Conservation (phyloP, 768 basidiomycete species). For the Termitomyces sp. region DNA sequence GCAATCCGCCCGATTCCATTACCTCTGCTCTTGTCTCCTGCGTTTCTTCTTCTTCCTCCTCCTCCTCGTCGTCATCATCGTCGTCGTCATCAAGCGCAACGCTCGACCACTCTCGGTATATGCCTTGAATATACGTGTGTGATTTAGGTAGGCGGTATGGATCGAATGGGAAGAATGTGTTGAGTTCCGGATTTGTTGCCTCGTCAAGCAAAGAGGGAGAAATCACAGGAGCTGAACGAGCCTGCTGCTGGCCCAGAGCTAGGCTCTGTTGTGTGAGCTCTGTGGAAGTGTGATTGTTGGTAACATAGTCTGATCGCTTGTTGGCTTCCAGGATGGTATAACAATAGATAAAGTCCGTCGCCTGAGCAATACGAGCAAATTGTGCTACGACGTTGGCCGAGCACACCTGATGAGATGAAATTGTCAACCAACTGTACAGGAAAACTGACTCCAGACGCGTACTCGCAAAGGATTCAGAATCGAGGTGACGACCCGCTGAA, state of each 20-base stretch:
- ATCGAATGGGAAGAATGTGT: slow-evolving; percentile 97
- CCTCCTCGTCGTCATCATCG: slow-evolving; percentile 55
- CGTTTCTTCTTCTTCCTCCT: slow-evolving; percentile 37
- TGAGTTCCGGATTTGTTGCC: slow-evolving; percentile 62
- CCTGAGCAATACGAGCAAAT: slow-evolving; percentile 90
- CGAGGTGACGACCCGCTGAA: slow-evolving; percentile 78
- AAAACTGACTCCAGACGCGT: slow-evolving; percentile 15
- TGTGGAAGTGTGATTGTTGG: slow-evolving; percentile 18
- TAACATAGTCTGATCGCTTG: slow-evolving; percentile 54
- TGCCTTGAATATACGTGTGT: slow-evolving; percentile 65
- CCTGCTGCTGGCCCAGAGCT: slow-evolving; percentile 1
- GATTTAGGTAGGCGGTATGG: slow-evolving; percentile 89
- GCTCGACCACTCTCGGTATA: slow-evolving; percentile 88
- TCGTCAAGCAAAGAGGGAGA: slow-evolving; percentile 25
- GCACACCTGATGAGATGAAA: slow-evolving; percentile 55
- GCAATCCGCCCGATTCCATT: slow-evolving; percentile 8
- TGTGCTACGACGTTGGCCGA: slow-evolving; percentile 86
- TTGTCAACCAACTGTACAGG: neutral
- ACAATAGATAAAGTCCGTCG: slow-evolving; percentile 90
- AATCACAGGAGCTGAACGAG: slow-evolving; percentile 2
- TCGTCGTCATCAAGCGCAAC: slow-evolving; percentile 77
- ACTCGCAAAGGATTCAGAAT: slow-evolving; percentile 90
- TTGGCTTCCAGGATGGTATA: slow-evolving; percentile 91
- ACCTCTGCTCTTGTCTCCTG: slow-evolving; percentile 9
- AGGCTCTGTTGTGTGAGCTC: slow-evolving; percentile 1